Evolutionary conservation across 2,329 filamentous ascomycete genomes (phyloP).

Genomic region (Arthrobotrys pseudoclavata): DNA sequence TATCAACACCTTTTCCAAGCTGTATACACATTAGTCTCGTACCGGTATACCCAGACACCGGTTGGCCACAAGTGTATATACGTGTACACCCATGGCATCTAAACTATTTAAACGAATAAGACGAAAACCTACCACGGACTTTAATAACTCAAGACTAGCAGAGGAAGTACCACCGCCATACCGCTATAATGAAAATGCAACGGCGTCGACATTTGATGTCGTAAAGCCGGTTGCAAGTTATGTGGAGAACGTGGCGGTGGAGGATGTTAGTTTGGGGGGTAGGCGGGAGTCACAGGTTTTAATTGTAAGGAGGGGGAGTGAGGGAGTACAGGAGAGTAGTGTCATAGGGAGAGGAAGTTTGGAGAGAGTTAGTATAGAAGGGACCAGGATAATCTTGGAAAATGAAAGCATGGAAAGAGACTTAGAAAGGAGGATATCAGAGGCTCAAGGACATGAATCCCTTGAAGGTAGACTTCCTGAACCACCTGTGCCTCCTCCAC

Average conservation of each 20-base stretch:
- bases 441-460: background rate
- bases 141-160: background rate
- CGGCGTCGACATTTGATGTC: background rate
- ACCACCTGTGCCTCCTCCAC: background rate
- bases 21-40: no score
- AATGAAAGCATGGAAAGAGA: background rate
- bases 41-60: no score
- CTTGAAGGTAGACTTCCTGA: constrained; percentile 1
- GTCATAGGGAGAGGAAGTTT: background rate
- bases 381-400: background rate
- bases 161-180: constrained; percentile 11
- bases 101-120: constrained; percentile 6
- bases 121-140: background rate
- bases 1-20: no score
- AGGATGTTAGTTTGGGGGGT: background rate
- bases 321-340: background rate
- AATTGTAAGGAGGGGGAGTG: background rate
- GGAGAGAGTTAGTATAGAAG: background rate
- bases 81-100: background rate
- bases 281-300: background rate
- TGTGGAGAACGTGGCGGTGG: constrained; percentile 13
- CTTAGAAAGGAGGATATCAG: background rate
- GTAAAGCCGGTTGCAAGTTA: background rate
- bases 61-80: background rate
- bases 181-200: constrained; percentile 8